phyloP scores from a whole-genome alignment of 192 early-diverging fungal species.

The Coemansia erecta region DNA sequence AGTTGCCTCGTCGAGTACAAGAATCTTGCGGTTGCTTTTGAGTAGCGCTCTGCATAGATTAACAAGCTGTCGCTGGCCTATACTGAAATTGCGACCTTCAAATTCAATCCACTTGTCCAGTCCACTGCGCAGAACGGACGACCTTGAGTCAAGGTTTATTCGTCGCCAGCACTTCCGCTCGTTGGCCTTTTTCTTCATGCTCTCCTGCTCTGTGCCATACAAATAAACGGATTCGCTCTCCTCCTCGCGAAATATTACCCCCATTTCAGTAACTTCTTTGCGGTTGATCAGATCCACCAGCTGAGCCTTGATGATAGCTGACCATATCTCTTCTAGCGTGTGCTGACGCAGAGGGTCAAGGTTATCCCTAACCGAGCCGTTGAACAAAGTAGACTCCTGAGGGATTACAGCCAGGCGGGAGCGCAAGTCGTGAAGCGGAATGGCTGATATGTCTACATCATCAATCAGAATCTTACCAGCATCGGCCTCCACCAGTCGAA shows the following conservation, averaged over 20 bases:
- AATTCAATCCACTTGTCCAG: conserved; percentile 20
- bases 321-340: conserved; percentile 11
- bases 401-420: conserved; percentile 55
- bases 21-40: conserved; percentile 42
- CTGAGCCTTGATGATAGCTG: conserved; percentile 10
- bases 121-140: conserved; percentile 9
- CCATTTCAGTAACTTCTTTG: conserved; percentile 10
- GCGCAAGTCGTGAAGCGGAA: conserved; percentile 47
- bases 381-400: conserved; percentile 62
- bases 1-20: conserved; percentile 68
- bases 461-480: conserved; percentile 46
- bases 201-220: conserved; percentile 3
- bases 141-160: conserved; percentile 4
- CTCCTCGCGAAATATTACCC: neutral
- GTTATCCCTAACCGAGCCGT: conserved; percentile 45
- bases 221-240: conserved; percentile 7
- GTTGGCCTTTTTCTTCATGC: neutral
- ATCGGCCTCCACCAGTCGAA: conserved; percentile 58
- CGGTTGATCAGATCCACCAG: conserved; percentile 10
- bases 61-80: conserved; percentile 60
- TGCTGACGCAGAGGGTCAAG: conserved; percentile 9
- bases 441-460: conserved; percentile 55
- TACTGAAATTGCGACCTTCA: conserved; percentile 14
- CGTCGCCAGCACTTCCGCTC: conserved; percentile 13
- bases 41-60: conserved; percentile 58